Base-by-base conservation (phyloP, 768 basidiomycete genomes). In the Favolaschia claudopus region DNA sequence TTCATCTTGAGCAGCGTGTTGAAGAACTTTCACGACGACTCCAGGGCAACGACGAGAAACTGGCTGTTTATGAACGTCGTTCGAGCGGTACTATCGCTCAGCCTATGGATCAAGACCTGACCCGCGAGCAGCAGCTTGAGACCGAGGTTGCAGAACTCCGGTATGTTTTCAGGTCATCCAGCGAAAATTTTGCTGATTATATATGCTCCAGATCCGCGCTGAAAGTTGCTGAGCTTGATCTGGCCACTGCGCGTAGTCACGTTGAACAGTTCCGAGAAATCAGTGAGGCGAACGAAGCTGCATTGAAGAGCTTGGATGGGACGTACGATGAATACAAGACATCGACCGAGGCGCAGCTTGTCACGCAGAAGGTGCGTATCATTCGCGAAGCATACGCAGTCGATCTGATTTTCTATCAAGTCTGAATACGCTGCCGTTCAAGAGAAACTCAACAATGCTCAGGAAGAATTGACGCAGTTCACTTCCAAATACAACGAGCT, bases 251-350 rank as follows among this genome's bases (percentile, higher is more conserved):
- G 1, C 83, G 83, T 53, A 84, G 76, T 40, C 91, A 94, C 67
- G 87, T 89, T 27, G 84, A 90, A 58, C 94, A 95, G 71, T 95
- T 90, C 84, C 85, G 92, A 69, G 88, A 91, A 63, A 95, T 96
- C 65, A 90, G 89, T 60, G 85, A 89, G 67, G 89, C 92, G 0
- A 93, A 84, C 65, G 94, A 95, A 70, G 83, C 82, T 61, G 91
- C 93, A 9, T 78, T 96, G 7, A 79, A 84, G 27, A 82, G 84
- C 29, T 73, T 95, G 38, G 92, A 87, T 54, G 65, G 77, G 0
- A 93, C 91, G 0, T 88, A 89, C 62, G 93, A 95, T 53, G 89
- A 93, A 69, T 95, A 89, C 79, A 91, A 88, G 72, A 67, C 82
- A 4, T 83, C 86, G 1, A 88, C 88, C 0, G 92, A 93, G 56